phyloP scores from a whole-genome alignment of 768 basidiomycete genomes.

The Rubroboletus pulcherrimus region DNA sequence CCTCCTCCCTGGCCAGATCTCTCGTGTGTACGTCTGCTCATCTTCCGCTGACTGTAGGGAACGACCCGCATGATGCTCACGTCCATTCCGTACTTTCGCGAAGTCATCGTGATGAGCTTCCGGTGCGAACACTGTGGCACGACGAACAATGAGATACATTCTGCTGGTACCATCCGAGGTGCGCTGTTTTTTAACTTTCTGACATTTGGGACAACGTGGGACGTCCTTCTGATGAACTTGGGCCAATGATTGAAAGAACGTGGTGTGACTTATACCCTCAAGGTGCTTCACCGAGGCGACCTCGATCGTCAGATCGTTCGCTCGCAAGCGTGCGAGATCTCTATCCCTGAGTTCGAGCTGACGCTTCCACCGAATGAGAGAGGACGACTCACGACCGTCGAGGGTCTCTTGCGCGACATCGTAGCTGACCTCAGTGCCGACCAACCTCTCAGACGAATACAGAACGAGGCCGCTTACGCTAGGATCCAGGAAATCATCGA shows the following conservation, averaged over 20 bases:
- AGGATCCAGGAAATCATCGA: conserved; percentile 78
- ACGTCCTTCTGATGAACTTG: background rate
- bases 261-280: conserved; percentile 77
- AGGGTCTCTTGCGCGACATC: conserved; percentile 85
- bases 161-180: conserved; percentile 85
- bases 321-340: conserved; percentile 74
- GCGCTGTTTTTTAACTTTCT: conserved; percentile 20
- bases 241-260: conserved; percentile 50
- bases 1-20: background rate
- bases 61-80: conserved; percentile 85
- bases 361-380: conserved; percentile 79
- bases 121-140: conserved; percentile 90
- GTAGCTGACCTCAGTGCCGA: conserved; percentile 74
- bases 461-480: conserved; percentile 65
- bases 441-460: conserved; percentile 79
- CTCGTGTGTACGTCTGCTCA: background rate
- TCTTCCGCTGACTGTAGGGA: conserved; percentile 53
- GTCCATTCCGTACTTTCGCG: conserved; percentile 90
- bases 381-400: conserved; percentile 95
- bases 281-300: conserved; percentile 69
- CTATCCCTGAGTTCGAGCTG: conserved; percentile 84
- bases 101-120: conserved; percentile 96
- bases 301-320: conserved; percentile 93
- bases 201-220: background rate
- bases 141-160: conserved; percentile 91